Evolutionary conservation across 345 rosid species (phyloP).

Genomic region (Brassica nigra): DNA sequence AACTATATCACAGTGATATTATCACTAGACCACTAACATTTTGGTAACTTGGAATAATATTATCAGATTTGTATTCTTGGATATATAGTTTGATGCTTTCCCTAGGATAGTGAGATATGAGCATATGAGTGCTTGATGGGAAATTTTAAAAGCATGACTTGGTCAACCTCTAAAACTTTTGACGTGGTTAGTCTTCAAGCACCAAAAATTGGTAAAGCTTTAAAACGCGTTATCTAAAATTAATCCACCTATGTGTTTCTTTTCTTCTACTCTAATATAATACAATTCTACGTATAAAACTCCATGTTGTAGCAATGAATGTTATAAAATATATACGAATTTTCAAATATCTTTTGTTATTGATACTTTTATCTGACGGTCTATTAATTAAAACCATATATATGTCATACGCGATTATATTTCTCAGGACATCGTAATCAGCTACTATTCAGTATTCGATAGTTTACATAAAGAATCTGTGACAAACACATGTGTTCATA

Average conservation of each 20-base stretch:
- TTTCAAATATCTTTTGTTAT: background rate
- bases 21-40: background rate
- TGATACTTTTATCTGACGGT: background rate
- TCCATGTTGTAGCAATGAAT: background rate
- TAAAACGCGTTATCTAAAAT: slow-evolving; percentile 35
- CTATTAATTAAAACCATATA: background rate
- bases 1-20: background rate
- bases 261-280: background rate
- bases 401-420: background rate
- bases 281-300: background rate
- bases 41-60: background rate
- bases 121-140: slow-evolving; percentile 13
- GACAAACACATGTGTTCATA: slow-evolving; percentile 17
- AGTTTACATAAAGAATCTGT: slow-evolving; percentile 19
- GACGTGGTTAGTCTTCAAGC: background rate
- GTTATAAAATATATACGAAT: background rate
- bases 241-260: slow-evolving; percentile 5
- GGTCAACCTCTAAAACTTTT: slow-evolving; percentile 12
- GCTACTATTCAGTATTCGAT: background rate
- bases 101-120: background rate
- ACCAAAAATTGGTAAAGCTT: background rate
- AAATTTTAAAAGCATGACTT: slow-evolving; percentile 4
- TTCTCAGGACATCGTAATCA: background rate
- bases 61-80: background rate
- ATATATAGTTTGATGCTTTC: background rate